Base-by-base conservation (phyloP, 805 yeast genomes). In the Zygotorulaspora danielsina region DNA sequence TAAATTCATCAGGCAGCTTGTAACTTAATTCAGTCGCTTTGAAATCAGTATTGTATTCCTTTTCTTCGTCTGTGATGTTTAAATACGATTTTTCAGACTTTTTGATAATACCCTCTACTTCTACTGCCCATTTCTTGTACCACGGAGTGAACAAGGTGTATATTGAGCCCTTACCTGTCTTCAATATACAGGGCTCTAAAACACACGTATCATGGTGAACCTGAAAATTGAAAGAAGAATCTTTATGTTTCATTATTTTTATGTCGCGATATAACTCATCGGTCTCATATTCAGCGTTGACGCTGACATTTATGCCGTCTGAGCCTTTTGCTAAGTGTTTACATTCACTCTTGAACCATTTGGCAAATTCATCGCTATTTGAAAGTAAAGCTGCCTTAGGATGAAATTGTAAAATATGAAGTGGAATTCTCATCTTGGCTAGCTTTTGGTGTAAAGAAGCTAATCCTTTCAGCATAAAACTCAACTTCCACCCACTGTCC, bases 91-190 rank as follows among this genome's bases (percentile, higher is more conserved):
- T 19, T 6, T 36, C n/a, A 11, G 16, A 13, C 19, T 11, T 10
- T 13, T 31, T 20, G 19, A 34, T 21, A 13, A 20, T 36, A n/a
- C 13, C 18, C 18, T 32, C 31, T 4, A 32, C 30, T 15, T 34
- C 35, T n/a, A 6, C 19, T 5, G 34, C 38, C 76, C 76, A 72
- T 20, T 67, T 62, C 39, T 59, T 67, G 45, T 61, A 70, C 75
- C 75, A 72, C 0, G 76, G 76, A 3, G 74, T 62, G 44, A 72
- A 72, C 8, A 70, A 71, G 2, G 73, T 65, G 38, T 67, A 72
- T 34, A 64, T 71, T 1, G 70, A 63, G 1, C 72, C 73, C 45
- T 66, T 68, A 24, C 67, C 65, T 0, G 76, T 65, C 5, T 52
- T 57, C 24, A 72, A 49, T 11, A 45, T 50, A 2, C 70, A 66